Conservation (phyloP, 1,139 yeast genomes). For the Scheffersomyces illinoinensis region DNA sequence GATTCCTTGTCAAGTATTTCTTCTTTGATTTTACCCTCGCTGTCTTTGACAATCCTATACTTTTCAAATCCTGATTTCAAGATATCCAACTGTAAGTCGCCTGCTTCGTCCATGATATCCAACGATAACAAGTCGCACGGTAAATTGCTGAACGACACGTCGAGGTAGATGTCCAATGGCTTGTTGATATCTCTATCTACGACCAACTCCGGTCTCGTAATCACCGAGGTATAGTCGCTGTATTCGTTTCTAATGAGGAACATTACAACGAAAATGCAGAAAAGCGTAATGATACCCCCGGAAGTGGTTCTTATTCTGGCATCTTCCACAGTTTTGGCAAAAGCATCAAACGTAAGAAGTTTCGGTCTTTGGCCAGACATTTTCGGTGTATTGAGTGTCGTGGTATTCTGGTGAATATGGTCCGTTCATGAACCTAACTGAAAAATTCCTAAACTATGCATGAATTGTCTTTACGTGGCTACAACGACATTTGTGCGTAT, state of each 20-base stretch:
- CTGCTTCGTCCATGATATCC: constrained; percentile 73
- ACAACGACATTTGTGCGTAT: neutral
- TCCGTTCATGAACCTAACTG: neutral
- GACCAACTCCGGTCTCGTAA: constrained; percentile 76
- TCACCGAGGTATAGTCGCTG: constrained; percentile 65
- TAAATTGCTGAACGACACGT: constrained; percentile 75
- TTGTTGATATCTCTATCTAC: constrained; percentile 84
- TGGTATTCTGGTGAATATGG: neutral
- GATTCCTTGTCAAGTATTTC: constrained; percentile 31
- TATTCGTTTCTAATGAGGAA: constrained; percentile 74
- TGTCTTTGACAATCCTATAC: constrained; percentile 52
- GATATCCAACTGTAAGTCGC: constrained; percentile 78
- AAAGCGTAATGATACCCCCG: constrained; percentile 85
- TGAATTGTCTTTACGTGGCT: neutral
- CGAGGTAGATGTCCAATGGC: constrained; percentile 75
- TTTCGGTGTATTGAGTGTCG: neutral
- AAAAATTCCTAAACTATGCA: neutral
- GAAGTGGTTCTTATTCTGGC: constrained; percentile 84
- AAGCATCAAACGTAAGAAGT: constrained; percentile 78
- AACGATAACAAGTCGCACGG: constrained; percentile 70
- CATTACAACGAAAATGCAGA: constrained; percentile 63
- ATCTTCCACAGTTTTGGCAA: constrained; percentile 92
- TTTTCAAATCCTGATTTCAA: constrained; percentile 70
- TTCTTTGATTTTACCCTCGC: constrained; percentile 23
- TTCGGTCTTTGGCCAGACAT: constrained; percentile 36